Evolutionary conservation across 192 early-diverging fungal species (phyloP).

Genomic region (Dimargaris xerosporica): DNA sequence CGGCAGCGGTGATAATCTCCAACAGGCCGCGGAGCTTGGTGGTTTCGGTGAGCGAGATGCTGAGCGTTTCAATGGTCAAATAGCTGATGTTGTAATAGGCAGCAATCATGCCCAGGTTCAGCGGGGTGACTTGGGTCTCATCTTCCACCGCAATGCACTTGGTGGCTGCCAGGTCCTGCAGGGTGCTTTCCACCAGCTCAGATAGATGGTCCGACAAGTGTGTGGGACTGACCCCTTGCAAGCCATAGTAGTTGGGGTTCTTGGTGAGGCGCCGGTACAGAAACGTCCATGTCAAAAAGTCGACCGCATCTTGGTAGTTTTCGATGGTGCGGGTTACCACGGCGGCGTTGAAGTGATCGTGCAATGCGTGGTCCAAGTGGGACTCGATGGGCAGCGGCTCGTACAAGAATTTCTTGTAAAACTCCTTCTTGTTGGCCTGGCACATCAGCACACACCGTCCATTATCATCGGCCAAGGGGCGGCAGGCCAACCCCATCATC

Average conservation of each 20-base stretch:
- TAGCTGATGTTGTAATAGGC: conserved; percentile 96
- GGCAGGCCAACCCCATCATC: conserved; percentile 92
- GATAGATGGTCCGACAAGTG: conserved; percentile 88
- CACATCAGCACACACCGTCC: conserved; percentile 89
- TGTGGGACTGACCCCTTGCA: conserved; percentile 72
- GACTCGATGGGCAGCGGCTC: conserved; percentile 94
- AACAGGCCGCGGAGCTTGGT: conserved; percentile 84
- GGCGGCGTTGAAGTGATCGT: conserved; percentile 96
- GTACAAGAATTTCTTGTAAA: conserved; percentile 95
- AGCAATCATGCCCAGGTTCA: conserved; percentile 95
- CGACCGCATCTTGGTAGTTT: conserved; percentile 97
- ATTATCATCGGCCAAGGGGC: conserved; percentile 40
- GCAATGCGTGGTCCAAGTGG: conserved; percentile 82
- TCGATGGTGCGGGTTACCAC: conserved; percentile 88
- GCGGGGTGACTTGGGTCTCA: conserved; percentile 36
- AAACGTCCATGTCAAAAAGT: conserved; percentile 98
- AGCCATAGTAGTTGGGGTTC: conserved; percentile 94
- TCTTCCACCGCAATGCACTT: conserved; percentile 58
- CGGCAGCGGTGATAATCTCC: conserved; percentile 84
- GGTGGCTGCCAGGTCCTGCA: conserved; percentile 70
- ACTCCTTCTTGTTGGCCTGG: conserved; percentile 83
- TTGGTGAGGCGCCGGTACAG: conserved; percentile 88
- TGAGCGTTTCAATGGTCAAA: conserved; percentile 85
- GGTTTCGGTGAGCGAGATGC: conserved; percentile 64
- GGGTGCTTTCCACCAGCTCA: conserved; percentile 82